A percentile compares a stretch with the other conserved stretches of the same genome.
Evolutionary conservation across 257 asterid species (phyloP).

Genomic region (Jacaranda copaia): DNA sequence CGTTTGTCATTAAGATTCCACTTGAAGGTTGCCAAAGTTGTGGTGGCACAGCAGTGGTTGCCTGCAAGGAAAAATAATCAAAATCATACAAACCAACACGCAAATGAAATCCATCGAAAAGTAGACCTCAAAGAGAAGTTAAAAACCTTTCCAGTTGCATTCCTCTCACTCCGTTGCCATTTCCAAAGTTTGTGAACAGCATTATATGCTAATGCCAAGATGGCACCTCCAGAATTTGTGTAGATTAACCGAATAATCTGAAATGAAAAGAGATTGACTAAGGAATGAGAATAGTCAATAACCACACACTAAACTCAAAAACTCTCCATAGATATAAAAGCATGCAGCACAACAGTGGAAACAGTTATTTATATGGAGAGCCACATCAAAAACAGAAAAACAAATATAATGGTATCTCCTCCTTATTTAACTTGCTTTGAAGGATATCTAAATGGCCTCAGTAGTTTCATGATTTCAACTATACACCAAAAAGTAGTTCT

Average conservation of each 20-base stretch:
- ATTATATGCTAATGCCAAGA: constrained; percentile 65
- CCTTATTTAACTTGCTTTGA: not conserved
- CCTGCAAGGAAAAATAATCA: constrained; percentile 43
- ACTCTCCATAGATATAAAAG: not conserved
- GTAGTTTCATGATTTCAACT: not conserved
- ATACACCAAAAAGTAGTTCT: not conserved
- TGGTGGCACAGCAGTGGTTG: constrained; percentile 56
- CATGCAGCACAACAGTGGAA: not conserved
- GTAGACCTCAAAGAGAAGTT: constrained; percentile 9
- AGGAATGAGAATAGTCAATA: constrained; percentile 4
- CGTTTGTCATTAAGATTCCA: constrained; percentile 71
- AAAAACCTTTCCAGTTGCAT: constrained; percentile 58
- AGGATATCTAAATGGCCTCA: constrained; percentile 14
- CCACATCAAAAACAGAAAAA: not conserved
- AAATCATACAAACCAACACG: not conserved
- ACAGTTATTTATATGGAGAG: not conserved
- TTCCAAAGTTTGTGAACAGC: constrained; percentile 83
- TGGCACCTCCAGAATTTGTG: constrained; percentile 68
- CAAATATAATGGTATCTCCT: not conserved
- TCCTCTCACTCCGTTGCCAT: constrained; percentile 62
- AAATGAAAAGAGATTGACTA: constrained; percentile 23
- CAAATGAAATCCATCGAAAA: constrained; percentile 13
- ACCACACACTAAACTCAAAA: not conserved
- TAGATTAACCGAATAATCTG: constrained; percentile 69
- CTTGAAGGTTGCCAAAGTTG: constrained; percentile 77